Evolutionary conservation across 371 early-diverging fungal species (phyloP), one percentile per base, ranked within the genome.

Genomic region (Apophysomyces sp.): DNA sequence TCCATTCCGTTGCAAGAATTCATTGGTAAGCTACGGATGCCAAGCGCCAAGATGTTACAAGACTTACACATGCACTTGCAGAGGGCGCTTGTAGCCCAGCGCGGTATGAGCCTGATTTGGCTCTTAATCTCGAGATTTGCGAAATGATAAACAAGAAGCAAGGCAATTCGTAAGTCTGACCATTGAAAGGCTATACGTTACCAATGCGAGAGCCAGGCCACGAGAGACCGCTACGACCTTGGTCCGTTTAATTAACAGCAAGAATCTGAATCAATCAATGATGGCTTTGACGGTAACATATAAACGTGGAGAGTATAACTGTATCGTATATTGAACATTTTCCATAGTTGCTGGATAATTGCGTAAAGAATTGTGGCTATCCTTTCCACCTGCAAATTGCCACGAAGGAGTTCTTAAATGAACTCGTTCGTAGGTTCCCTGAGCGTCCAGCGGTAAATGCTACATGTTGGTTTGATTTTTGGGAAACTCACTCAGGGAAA

Each of bases 311-410:
- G 21, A 12, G 26, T 39, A 56, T 2, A 27, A 18, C 1, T 55
- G 34, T 55, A 0, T 13, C 41, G 15, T 40, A 13, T 58, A 5
- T n/a, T 58, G 41, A 24, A 15, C 53, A 7, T 1, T 5, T 12
- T 13, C 18, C 41, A 6, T 58, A 92, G 93, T 86, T 98, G 4
- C 82, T 98, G 58, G 99, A 99, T 77, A 90, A 90, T 61, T 94
- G 96, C 69, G 94, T 97, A 60, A 98, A 98, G 76, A 98, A 99
- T 76, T 98, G 98, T 71, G 98, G 98, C 0, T 94, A 96, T 72
- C 90, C 99, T 2, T 96, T 99, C 68, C 98, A 99, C 66, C 81
- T 95, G 63, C 95, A 97, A 69, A 88, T 99, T 57, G 91, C 92
- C 26, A 90, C 94, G 32, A 96, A 96, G 66, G 99, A 98, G 67